These are phyloP conservation scores for Decorospora gaudefroyi DNA, from an alignment of 2,329 filamentous ascomycete species.

Conservation along the genomic window DNA sequence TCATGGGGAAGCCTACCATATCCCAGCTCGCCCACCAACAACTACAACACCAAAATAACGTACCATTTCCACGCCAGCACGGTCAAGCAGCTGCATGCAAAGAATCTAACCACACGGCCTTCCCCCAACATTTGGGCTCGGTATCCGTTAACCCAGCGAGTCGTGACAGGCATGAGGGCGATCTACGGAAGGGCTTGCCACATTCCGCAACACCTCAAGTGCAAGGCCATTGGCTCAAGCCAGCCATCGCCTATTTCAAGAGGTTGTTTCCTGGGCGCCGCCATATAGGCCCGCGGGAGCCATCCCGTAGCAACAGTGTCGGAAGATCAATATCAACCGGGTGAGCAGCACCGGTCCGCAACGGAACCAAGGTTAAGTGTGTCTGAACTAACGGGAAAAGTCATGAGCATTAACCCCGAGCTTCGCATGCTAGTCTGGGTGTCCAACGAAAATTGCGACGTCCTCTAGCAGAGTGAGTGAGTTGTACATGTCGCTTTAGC, in stretches of 20 bases:
- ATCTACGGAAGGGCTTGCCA: slow-evolving; percentile 13
- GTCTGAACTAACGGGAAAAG: too few species aligned
- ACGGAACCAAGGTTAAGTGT: neutral
- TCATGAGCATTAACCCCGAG: too few species aligned
- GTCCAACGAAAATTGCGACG: neutral
- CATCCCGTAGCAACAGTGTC: neutral
- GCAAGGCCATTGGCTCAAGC: neutral
- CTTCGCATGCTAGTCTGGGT: neutral
- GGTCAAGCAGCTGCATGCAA: slow-evolving; percentile 1
- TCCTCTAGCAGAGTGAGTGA: too few species aligned
- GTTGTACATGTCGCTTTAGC: neutral
- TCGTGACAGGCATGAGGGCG: neutral
- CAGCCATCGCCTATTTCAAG: neutral
- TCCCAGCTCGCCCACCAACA: neutral
- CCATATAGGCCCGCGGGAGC: neutral
- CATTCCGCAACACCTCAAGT: slow-evolving; percentile 6
- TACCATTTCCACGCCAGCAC: neutral
- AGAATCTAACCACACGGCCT: neutral
- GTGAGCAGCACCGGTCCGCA: neutral
- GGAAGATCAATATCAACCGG: neutral
- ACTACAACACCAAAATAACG: neutral
- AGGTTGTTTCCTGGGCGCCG: too few species aligned
- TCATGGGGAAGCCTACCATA: neutral
- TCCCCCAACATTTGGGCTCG: neutral
- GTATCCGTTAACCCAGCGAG: slow-evolving; percentile 6